Base-by-base conservation (phyloP, 164 flowering plant species). In the Kalanchoe fedtschenkoi region DNA sequence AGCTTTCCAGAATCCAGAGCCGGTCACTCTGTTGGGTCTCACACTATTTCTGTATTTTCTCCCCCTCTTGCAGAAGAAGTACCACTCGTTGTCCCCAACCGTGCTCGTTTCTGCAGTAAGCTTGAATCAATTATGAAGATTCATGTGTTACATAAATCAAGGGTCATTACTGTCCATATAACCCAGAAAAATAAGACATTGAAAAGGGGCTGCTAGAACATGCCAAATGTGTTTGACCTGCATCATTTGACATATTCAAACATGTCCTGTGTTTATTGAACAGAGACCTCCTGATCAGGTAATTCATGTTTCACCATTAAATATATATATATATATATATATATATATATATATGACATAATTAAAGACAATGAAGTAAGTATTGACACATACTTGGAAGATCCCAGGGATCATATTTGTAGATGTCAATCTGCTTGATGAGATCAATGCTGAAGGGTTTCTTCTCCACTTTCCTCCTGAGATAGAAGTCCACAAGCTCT, bases 341-440 rank as follows among this genome's bases (percentile, higher is more conserved):
- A 56, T 28, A 8, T 10, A 57, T 11, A 57, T 6, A 15, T 39
- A 39, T 39, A 39, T 39, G 15, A 15, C 15, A 39, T 8, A 15
- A 15, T 39, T 8, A 8, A 39, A 39, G 15, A 15, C 8, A 15
- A 39, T 39, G 10, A 15, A 39, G 43, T n/a, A n/a, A n/a, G n/a
- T n/a, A n/a, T n/a, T n/a, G 35, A 30, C 19, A 46, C 57, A 26
- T 63, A 63, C 66, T 63, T 46, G 66, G 66, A 46, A 63, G 59
- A 35, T 46, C 66, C 66, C 66, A 63, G n/a, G 66, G 66, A 47
- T 63, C 66, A 32, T 29, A 43, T 53, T 63, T 53, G 66, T 63
- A 63, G 43, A 63, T 32, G 56, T 63, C 66, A 63, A 63, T 51
- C 39, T 63, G 33, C 29, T 54, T 54, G 39, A 63, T 63, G 34